A percentile compares a stretch with the other conserved stretches of the same genome.
Evolutionary conservation across 495 filamentous ascomycete species (phyloP).

Genomic region (Penicillium robsamsonii): DNA sequence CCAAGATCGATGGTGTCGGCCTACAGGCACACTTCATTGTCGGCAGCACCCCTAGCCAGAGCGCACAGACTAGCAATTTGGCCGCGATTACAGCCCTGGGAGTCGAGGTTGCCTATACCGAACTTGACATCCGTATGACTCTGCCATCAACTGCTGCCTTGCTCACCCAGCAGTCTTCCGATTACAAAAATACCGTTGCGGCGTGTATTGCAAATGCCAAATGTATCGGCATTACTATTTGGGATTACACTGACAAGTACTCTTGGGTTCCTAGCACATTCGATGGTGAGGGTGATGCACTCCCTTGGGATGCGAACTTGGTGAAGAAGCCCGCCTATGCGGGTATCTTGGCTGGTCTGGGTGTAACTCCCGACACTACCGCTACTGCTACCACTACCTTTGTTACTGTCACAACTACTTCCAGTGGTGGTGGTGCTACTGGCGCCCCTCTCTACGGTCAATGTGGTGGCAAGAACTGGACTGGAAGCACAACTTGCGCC

Average conservation of each 20-base stretch:
- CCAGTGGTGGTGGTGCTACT: constrained; percentile 23
- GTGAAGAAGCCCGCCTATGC: constrained; percentile 57
- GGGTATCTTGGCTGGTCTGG: constrained; percentile 35
- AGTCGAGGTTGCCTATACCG: constrained; percentile 61
- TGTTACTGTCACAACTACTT: constrained; percentile 30
- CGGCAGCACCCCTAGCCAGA: constrained; percentile 48
- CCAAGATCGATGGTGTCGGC: constrained; percentile 64
- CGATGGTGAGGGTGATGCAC: constrained; percentile 48
- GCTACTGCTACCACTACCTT: constrained; percentile 20
- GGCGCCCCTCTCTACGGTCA: constrained; percentile 46
- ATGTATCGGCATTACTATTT: constrained; percentile 70
- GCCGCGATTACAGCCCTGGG: constrained; percentile 47
- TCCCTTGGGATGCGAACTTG: constrained; percentile 54
- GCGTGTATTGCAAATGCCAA: constrained; percentile 56
- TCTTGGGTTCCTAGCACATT: constrained; percentile 60
- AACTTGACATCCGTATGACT: constrained; percentile 59
- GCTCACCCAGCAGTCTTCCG: constrained; percentile 54
- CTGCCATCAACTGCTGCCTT: constrained; percentile 46
- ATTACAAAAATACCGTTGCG: constrained; percentile 55
- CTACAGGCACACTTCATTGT: constrained; percentile 62
- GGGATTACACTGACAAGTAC: constrained; percentile 62
- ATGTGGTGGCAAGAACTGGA: constrained; percentile 51
- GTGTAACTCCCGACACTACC: constrained; percentile 13
- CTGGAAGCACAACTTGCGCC: constrained; percentile 47
- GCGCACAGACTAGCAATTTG: constrained; percentile 50